Evolutionary conservation across 23 red algal genomes (phyloP), one percentile per base, ranked within the genome.

Genomic region (Agarophyton chilense): DNA sequence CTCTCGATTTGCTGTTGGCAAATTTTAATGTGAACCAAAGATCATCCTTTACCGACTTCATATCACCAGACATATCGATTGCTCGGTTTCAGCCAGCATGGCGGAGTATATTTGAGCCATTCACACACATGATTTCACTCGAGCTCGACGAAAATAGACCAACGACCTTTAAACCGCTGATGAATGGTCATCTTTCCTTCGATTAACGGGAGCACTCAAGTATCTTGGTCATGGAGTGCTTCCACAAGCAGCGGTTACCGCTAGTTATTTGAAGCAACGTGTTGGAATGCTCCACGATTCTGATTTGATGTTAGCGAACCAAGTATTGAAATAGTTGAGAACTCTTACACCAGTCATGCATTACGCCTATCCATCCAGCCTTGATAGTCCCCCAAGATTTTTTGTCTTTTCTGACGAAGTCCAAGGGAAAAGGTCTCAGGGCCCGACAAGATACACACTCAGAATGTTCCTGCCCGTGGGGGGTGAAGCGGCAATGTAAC

Each of bases 381-480:
- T 53, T 2, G 3, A 1, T 11, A 24, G 21, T 33, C 0, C 10
- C 17, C 61, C 61, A n/a, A 26, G 21, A 5, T 71, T 36, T 68
- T 46, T 68, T 9, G 46, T 36, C 1, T 85, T 50, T 26, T 85
- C 81, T 21, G 81, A 85, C 9, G 61, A 25, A 10, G 36, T 38
- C 51, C 64, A 52, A 54, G 64, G 8, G 4, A 68, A 63, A 31
- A 18, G 34, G 35, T 63, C 81, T 47, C 51, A 85, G 50, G 81
- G 81, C 12, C 38, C 70, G 1, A 85, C 55, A n/a, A 28, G 45
- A n/a, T 72, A 71, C 17, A 22, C 71, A 18, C 71, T 45, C 26
- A 0, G 81, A 4, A 33, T 88, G 0, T 88, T 84, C 18, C 22
- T 84, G 80, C 53, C 60, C 2, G 80, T 39, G n/a, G 57, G 54